Percentiles rank a stretch among this genome's conserved stretches.
phyloP scores from a whole-genome alignment of 164 flowering plant genomes.

The Umbellularia californica region DNA sequence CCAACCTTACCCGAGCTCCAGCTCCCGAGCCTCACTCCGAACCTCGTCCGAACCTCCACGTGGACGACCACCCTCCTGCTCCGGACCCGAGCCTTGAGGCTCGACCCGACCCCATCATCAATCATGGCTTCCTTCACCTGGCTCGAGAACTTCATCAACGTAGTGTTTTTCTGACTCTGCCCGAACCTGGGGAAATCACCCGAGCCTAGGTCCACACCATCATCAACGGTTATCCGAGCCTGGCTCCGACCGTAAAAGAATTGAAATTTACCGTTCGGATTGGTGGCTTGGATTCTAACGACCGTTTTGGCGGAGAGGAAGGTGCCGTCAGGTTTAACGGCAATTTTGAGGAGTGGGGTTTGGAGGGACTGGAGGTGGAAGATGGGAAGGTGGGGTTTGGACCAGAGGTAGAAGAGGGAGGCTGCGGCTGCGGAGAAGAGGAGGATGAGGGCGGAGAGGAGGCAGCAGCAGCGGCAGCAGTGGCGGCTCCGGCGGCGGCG shows the following conservation, averaged over 20 bases:
- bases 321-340: slow-evolving; percentile 40
- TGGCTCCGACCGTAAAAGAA: slow-evolving; percentile 26
- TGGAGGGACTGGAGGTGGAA: slow-evolving; percentile 44
- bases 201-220: slow-evolving; percentile 36
- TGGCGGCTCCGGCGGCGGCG: slow-evolving; percentile 25
- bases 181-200: slow-evolving; percentile 27
- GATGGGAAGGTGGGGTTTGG: slow-evolving; percentile 45
- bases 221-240: slow-evolving; percentile 22
- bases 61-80: slow-evolving; percentile 28
- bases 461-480: slow-evolving; percentile 38
- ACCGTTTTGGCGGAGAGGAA: slow-evolving; percentile 30
- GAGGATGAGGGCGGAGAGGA: slow-evolving; percentile 19
- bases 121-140: slow-evolving; percentile 23
- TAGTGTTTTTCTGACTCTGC: slow-evolving; percentile 32
- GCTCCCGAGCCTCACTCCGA: slow-evolving; percentile 28
- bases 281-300: slow-evolving; percentile 37
- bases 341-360: slow-evolving; percentile 30
- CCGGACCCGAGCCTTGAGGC: slow-evolving; percentile 22
- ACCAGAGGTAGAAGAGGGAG: slow-evolving; percentile 49
- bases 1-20: slow-evolving; percentile 28
- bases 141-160: slow-evolving; percentile 39
- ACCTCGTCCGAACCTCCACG: slow-evolving; percentile 31
- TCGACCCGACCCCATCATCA: slow-evolving; percentile 27
- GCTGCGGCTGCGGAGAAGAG: slow-evolving; percentile 16
- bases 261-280: slow-evolving; percentile 39